Base-by-base conservation (phyloP, 176 grass and related monocot species). In the Neostapfia colusana region DNA sequence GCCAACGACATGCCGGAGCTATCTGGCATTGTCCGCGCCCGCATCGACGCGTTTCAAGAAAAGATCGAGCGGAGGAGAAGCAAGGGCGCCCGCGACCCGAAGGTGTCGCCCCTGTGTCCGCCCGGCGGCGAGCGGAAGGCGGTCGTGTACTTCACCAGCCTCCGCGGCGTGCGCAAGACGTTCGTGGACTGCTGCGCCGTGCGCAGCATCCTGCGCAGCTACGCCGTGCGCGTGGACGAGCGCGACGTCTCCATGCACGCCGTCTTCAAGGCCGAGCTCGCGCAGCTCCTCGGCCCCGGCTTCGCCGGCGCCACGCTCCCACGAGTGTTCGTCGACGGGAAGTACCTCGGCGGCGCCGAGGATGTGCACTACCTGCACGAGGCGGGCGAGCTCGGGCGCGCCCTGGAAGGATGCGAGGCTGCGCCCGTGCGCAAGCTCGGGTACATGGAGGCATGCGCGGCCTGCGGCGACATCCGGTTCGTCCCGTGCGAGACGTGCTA, bases 81-180 rank as follows among this genome's bases (percentile, higher is more conserved):
- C 62, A 79, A 55, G 63, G 72, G 48, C 11, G 14, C 3, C 58
- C 72, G 75, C 8, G 70, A 57, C 28, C 21, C 69, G 11, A 88
- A 81, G 53, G 55, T 78, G 39, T 25, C 73, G 16, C 51, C 69
- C 8, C 69, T 67, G 35, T 44, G 42, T 41, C 85, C 72, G 24
- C 88, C 77, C 1, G 83, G 83, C 0, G 62, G 91, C 10, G 65
- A 81, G 74, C 69, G 76, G 56, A 90, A 80, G 70, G 88, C 78
- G 60, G 90, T 93, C 4, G 80, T 97, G 58, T 97, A 97, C 86
- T 90, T 90, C 76, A 97, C 93, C 39, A 93, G 89, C 73, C 85
- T 97, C 56, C 83, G 88, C 15, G 78, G 88, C 41, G 84, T 97
- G 43, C 82, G 85, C 49, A 93, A 85, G 67, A 97, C 90, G 43